Conservation (phyloP, 83 land plant species). For the Larix sibirica region DNA sequence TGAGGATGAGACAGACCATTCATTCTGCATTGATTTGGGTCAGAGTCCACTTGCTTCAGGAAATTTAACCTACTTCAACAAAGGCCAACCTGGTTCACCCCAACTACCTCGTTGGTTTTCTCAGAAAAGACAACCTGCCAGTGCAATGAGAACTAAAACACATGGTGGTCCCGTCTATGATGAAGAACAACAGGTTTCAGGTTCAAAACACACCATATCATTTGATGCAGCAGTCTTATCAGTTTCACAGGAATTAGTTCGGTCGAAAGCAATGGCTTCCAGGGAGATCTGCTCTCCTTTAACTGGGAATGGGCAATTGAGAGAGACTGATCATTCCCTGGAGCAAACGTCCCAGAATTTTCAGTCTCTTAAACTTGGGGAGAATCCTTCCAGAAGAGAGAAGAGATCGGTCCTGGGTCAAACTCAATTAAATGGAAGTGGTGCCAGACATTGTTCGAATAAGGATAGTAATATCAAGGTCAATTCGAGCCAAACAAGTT, state of each 20-base stretch:
- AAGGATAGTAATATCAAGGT: background rate
- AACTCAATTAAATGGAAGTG: background rate
- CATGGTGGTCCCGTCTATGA: constrained; percentile 42
- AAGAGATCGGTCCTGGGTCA: background rate
- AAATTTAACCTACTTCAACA: constrained; percentile 28
- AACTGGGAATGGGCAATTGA: constrained; percentile 30
- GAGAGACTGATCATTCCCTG: constrained; percentile 5
- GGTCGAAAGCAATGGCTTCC: constrained; percentile 22
- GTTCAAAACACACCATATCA: constrained; percentile 36
- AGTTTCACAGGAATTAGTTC: constrained; percentile 52
- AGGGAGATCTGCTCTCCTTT: background rate
- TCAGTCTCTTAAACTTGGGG: background rate
- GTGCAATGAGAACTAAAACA: background rate
- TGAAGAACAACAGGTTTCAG: constrained; percentile 17
- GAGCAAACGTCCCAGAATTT: background rate
- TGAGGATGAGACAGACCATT: constrained; percentile 75
- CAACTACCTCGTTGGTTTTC: constrained; percentile 60
- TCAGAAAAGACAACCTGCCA: constrained; percentile 34
- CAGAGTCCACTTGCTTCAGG: constrained; percentile 70
- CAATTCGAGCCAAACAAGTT: background rate
- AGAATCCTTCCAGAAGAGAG: too few species aligned
- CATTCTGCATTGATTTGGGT: constrained; percentile 75
- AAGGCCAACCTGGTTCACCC: constrained; percentile 48
- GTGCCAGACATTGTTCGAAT: background rate
- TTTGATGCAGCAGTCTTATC: constrained; percentile 75